Conservation (phyloP, 2,329 filamentous ascomycete genomes). For the Phaeoacremonium minimum region DNA sequence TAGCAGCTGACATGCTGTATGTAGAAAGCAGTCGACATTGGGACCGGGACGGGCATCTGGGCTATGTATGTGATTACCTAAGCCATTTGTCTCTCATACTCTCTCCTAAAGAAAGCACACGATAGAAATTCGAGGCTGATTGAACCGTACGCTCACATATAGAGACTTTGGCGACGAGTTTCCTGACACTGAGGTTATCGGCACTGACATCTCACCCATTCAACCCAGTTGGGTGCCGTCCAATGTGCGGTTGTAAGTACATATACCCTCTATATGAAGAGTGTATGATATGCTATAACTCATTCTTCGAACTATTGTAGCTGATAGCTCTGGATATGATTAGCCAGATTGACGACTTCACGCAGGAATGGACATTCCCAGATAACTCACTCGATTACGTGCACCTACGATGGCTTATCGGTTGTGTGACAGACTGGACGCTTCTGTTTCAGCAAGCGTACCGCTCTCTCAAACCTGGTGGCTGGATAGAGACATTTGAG, state of each 20-base stretch:
- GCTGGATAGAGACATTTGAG: constrained; percentile 26
- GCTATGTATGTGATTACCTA: constrained; percentile 26
- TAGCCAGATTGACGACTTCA: constrained; percentile 22
- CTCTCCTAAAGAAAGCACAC: background rate
- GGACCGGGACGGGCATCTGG: constrained; percentile 52
- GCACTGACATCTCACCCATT: constrained; percentile 52
- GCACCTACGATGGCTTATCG: constrained; percentile 18
- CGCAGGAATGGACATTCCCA: constrained; percentile 18
- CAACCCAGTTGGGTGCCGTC: constrained; percentile 51
- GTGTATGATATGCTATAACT: background rate
- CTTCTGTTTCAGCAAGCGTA: constrained; percentile 14
- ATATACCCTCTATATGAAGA: background rate
- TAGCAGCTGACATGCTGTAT: constrained; percentile 14
- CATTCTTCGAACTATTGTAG: no score
- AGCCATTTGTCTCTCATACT: no score
- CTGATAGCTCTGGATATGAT: no score
- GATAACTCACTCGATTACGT: constrained; percentile 20
- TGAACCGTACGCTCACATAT: background rate
- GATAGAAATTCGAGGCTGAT: constrained; percentile 1
- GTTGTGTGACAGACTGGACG: constrained; percentile 18
- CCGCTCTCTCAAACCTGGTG: constrained; percentile 40
- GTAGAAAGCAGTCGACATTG: constrained; percentile 39
- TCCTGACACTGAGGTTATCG: constrained; percentile 39
- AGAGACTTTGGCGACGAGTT: constrained; percentile 43
- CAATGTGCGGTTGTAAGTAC: constrained; percentile 39